Percentiles rank a stretch among this genome's conserved stretches.
Conservation (phyloP, 2,329 filamentous ascomycete species). For the Colletotrichum tamarilloi region DNA sequence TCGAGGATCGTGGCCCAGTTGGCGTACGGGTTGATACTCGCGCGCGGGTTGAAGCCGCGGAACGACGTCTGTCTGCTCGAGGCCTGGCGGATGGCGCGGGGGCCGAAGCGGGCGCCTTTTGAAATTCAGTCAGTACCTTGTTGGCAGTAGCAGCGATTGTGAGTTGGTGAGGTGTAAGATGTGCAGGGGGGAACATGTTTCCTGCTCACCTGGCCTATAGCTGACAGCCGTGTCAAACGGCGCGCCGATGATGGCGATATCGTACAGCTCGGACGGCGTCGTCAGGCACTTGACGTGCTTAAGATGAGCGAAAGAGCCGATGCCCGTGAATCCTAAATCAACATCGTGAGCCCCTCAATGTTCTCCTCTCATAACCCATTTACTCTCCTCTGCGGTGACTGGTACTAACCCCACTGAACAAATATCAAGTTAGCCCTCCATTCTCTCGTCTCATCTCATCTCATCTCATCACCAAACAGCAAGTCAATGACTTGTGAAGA, state of each 20-base stretch:
- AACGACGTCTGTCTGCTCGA: conserved; percentile 84
- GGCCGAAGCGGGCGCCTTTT: conserved; percentile 81
- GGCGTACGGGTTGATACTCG: conserved; percentile 84
- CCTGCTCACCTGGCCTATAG: conserved; percentile 70
- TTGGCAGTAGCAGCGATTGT: too few species aligned
- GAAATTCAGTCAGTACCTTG: neutral
- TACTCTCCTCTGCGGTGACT: neutral
- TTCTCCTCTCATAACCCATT: neutral
- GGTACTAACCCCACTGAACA: conserved; percentile 33
- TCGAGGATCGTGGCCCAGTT: conserved; percentile 85
- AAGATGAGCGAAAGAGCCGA: conserved; percentile 80
- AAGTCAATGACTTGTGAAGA: too few species aligned
- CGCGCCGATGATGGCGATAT: conserved; percentile 78
- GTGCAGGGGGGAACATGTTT: neutral
- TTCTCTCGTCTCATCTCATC: too few species aligned
- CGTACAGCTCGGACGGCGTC: conserved; percentile 71
- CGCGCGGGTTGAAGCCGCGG: conserved; percentile 83
- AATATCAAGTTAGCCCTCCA: neutral
- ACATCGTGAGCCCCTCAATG: conserved; percentile 56
- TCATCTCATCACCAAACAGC: too few species aligned
- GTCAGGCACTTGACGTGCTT: conserved; percentile 76
- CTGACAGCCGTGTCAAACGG: conserved; percentile 81
- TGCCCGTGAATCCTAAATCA: conserved; percentile 70
- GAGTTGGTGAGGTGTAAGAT: neutral
- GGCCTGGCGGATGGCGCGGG: conserved; percentile 86